Evolutionary conservation across 345 rosid species (phyloP).

Genomic region (Rubroshorea leprosula): DNA sequence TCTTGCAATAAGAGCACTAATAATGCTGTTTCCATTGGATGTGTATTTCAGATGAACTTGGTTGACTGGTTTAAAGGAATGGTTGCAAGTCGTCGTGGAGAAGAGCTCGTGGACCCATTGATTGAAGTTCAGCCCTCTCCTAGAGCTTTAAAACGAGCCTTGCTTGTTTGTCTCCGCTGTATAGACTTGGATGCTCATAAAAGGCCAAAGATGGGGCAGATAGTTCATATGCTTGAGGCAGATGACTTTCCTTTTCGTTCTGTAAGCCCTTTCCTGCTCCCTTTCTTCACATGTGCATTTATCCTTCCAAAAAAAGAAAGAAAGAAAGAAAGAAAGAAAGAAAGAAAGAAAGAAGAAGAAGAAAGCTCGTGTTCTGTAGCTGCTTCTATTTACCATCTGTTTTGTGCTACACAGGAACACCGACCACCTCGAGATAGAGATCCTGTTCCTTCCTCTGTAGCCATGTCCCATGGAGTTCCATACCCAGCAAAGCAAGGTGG

Average conservation of each 20-base stretch:
- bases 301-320: too few species aligned
- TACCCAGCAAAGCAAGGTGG: conserved; percentile 14
- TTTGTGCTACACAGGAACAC: conserved; percentile 37
- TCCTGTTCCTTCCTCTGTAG: conserved; percentile 16
- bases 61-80: conserved; percentile 97
- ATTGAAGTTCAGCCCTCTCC: conserved; percentile 57
- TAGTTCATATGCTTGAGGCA: conserved; percentile 94
- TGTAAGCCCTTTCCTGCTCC: conserved; percentile 36
- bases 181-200: conserved; percentile 78
- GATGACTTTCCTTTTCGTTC: conserved; percentile 84
- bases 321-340: too few species aligned
- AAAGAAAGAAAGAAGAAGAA: too few species aligned
- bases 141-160: conserved; percentile 66
- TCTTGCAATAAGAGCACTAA: background rate
- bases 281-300: background rate
- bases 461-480: conserved; percentile 13
- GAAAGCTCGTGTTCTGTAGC: too few species aligned
- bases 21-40: conserved; percentile 4
- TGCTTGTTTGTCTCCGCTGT: conserved; percentile 87
- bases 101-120: conserved; percentile 74
- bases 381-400: background rate
- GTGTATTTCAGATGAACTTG: conserved; percentile 66
- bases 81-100: conserved; percentile 84
- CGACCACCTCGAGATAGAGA: conserved; percentile 35
- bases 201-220: conserved; percentile 97